Base-by-base conservation (phyloP, 2,329 filamentous ascomycete species). In the Alternaria sp. region DNA sequence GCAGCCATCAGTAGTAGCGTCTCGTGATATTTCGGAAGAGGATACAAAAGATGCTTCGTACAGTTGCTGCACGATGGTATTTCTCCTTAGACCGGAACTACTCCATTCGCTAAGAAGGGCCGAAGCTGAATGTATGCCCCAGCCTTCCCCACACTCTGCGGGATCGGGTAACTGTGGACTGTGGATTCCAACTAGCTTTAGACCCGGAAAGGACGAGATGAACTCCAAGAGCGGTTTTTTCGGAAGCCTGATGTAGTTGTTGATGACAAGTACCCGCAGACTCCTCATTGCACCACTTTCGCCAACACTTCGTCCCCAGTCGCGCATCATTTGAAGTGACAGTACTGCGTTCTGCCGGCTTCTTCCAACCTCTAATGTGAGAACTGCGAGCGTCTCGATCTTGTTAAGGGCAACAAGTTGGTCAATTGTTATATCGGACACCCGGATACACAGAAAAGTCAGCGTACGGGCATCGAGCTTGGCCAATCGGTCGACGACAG, bases 271-370 rank as follows among this genome's bases (percentile, higher is more conserved):
- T 10, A 72, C 60, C 43, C 43, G 60, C 12, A 76, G 58, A 30
- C 64, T 66, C 11, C 44, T 54, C 20, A 76, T 68, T 15, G 70
- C 61, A n/a, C 47, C 33, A 30, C 61, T 73, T 50, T 73, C 65
- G 12, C 30, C 15, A 8, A 68, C 69, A 23, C 66, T 68, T n/a
- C 70, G 68, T 10, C 62, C 63, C 71, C 73, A 76, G 44, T 63
- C 54, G 18, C 61, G 59, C 26, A 75, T 30, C 57, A 23, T 30
- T n/a, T 62, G 20, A 58, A 44, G 47, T 18, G 59, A 45, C 12
- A 63, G 51, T 37, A 8, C 5, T 56, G 41, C 18, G 15, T 21
- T 25, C 30, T 14, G 49, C 7, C 14, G 10, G 49, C 23, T 37
- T n/a, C 47, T 55, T 14, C 20, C 28, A 26, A 12, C 20, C 8